Conservation (phyloP, 371 early-diverging fungal species). For the Furculomyces boomerangus region DNA sequence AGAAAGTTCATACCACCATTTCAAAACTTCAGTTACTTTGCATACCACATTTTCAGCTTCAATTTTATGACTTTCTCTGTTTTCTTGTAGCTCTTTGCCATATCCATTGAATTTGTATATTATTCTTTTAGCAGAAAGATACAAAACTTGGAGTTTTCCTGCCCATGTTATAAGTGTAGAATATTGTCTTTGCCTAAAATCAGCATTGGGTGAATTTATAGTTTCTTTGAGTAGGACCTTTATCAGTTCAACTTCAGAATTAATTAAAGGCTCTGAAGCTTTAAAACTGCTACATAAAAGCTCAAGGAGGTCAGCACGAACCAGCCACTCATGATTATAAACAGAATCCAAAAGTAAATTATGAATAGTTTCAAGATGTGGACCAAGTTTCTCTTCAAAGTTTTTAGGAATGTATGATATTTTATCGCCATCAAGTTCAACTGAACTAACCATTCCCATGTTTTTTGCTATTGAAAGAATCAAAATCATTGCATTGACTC, state of each 20-base stretch:
- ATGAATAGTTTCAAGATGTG: no score
- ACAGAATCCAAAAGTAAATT: constrained; percentile 34
- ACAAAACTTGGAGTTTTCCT: constrained; percentile 1
- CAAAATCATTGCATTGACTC: no score
- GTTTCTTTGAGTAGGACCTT: constrained; percentile 41
- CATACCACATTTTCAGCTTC: constrained; percentile 1
- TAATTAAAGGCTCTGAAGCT: constrained; percentile 35
- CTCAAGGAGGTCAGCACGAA: constrained; percentile 65
- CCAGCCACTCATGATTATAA: constrained; percentile 45
- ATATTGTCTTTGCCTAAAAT: constrained; percentile 56
- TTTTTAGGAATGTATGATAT: no score
- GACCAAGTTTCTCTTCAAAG: no score
- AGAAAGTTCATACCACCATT: constrained; percentile 18
- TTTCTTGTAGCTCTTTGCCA: not conserved
- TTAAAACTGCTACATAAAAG: constrained; percentile 59
- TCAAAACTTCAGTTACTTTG: constrained; percentile 4
- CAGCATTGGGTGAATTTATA: constrained; percentile 48
- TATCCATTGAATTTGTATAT: not conserved
- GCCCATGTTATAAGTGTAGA: constrained; percentile 32
- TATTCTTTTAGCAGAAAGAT: not conserved
- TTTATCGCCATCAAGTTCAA: no score
- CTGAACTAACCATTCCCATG: no score
- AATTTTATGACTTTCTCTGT: not conserved
- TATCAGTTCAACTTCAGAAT: constrained; percentile 34
- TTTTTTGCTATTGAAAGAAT: no score